These are phyloP conservation scores for Podaxis sp. DNA, from an alignment of 768 basidiomycete genomes.

Conservation along the genomic window DNA sequence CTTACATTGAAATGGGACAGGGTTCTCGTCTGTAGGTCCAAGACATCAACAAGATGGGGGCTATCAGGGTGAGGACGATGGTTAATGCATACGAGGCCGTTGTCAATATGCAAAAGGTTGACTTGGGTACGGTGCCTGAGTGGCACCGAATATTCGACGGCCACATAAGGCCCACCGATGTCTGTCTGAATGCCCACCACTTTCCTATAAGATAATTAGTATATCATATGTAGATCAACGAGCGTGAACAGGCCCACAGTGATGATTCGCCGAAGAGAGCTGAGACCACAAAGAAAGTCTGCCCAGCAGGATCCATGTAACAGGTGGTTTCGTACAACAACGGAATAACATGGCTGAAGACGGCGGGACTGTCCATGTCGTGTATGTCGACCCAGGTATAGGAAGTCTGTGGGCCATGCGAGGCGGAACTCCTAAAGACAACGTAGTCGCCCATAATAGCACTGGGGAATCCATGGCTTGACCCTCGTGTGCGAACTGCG, in stretches of 20 bases:
- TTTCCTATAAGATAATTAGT: background rate
- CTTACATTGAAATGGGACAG: background rate
- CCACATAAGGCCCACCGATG: background rate
- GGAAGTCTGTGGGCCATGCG: background rate
- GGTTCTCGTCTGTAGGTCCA: background rate
- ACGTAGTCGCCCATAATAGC: background rate
- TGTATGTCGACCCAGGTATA: background rate
- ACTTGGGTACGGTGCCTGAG: background rate
- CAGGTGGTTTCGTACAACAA: background rate
- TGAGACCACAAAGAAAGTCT: background rate
- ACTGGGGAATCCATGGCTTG: background rate
- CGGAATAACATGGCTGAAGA: background rate
- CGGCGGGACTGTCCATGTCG: background rate
- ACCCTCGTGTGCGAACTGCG: background rate
- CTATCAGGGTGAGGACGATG: background rate
- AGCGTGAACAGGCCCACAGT: background rate
- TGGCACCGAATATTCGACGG: background rate
- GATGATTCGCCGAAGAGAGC: background rate
- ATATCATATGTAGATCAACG: background rate
- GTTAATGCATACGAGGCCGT: background rate
- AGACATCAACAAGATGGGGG: background rate
- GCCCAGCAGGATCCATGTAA: background rate
- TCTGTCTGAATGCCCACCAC: background rate
- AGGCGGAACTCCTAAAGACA: background rate
- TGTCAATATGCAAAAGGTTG: background rate